Evolutionary conservation across 2,329 filamentous ascomycete species (phyloP).

Genomic region (Scedosporium dehoogii): DNA sequence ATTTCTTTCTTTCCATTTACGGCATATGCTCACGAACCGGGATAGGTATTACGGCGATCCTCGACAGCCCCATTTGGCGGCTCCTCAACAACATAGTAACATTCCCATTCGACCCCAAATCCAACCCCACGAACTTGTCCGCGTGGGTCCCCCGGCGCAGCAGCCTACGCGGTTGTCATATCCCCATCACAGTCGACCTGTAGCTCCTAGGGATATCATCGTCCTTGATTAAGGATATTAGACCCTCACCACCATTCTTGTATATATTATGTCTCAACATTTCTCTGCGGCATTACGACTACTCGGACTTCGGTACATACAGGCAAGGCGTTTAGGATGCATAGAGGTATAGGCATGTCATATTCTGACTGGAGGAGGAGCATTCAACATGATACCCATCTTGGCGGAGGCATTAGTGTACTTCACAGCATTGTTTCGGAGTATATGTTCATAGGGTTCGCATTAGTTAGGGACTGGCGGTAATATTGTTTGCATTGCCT

Average conservation of each 20-base stretch:
- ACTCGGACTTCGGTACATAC: neutral
- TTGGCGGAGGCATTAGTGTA: neutral
- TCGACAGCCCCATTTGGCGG: neutral
- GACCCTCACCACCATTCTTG: neutral
- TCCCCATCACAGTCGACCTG: neutral
- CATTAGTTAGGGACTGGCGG: neutral
- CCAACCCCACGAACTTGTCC: neutral
- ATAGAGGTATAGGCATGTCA: neutral
- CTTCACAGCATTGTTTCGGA: neutral
- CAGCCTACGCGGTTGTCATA: neutral
- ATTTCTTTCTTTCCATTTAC: neutral
- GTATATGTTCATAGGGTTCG: neutral
- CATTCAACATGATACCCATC: neutral
- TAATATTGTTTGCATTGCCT: neutral
- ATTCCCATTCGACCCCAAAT: neutral
- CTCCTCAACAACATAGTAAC: neutral
- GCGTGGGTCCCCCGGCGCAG: neutral
- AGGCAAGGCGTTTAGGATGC: neutral
- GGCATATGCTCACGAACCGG: neutral
- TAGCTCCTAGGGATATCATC: neutral
- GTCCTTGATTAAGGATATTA: neutral
- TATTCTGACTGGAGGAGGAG: neutral
- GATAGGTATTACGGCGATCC: neutral
- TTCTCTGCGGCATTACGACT: neutral
- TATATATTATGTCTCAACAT: neutral